Base-by-base conservation (phyloP, 2,329 filamentous ascomycete genomes). In the Hymenotorrendiella dingleyae region DNA sequence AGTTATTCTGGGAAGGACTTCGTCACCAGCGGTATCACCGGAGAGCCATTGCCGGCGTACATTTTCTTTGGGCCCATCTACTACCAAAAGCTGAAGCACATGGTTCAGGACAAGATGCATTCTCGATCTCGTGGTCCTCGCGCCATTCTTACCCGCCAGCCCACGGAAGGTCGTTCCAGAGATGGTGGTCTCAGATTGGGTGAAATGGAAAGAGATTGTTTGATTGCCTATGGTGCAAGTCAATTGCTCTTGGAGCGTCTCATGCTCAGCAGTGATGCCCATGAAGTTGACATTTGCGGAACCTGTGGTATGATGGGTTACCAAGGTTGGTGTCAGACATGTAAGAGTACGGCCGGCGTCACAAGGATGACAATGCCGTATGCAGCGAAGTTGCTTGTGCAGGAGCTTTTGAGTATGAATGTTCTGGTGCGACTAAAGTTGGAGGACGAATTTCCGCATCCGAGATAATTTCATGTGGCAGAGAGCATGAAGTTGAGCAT, bases 101-200 rank as follows among this genome's bases (percentile, higher is more conserved):
- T 98, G 93, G 93, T 98, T 4, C 90, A 97, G 65, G 93, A 98
- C 64, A 98, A 98, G 70, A 97, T 98, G 93, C 93, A 98, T 68
- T 91, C 87, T 23, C 87, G 93, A 48, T 82, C 91, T 2, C 83
- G 88, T 11, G 94, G 94, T 0, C 94, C 93, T 0, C 78, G 86
- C 10, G 91, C 91, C 20, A 93, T 95, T 52, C 74, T 98, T 20
- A 98, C 93, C 1, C 82, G 93, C 8, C 93, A 98, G 64, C 93
- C 93, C 0, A 98, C 91, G 0, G 93, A 98, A 69, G 93, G 93
- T 72, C 81, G 93, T 56, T 94, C 90, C 7, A 74, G 91, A 44
- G 87, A 94, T 53, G 93, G 93, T 65, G 93, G 93, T 64, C 72
- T 98, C 32, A 83, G 93, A 62, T 71, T 98, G 34, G 93, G 94